Conservation (phyloP, 352 stramenopile genomes). For the Aphanomyces euteiches region DNA sequence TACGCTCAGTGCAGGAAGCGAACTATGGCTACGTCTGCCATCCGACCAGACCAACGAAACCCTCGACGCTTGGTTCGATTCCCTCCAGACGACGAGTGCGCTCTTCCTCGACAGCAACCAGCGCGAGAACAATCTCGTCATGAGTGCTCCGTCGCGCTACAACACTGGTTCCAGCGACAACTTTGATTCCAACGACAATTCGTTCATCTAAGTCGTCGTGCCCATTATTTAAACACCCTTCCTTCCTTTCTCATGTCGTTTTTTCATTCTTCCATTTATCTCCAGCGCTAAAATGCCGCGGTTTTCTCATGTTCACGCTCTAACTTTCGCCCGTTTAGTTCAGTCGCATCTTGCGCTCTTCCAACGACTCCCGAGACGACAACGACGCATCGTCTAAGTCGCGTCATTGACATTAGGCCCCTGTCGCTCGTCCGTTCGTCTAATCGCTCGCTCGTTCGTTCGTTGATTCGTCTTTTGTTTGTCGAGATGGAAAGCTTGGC, state of each 20-base stretch:
- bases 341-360: too few species aligned
- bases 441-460: too few species aligned
- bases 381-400: too few species aligned
- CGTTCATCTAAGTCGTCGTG: neutral
- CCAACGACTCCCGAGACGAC: too few species aligned
- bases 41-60: neutral
- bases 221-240: too few species aligned
- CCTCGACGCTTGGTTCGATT: slow-evolving; percentile 4
- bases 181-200: neutral
- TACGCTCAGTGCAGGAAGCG: neutral
- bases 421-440: too few species aligned
- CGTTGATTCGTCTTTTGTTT: neutral
- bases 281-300: too few species aligned
- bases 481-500: slow-evolving; percentile 49
- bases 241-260: too few species aligned
- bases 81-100: neutral
- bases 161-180: neutral
- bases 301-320: too few species aligned
- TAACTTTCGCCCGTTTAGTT: too few species aligned
- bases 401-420: too few species aligned
- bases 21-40: slow-evolving; percentile 4
- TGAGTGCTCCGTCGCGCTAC: neutral
- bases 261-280: too few species aligned
- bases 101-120: neutral
- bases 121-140: neutral